Base-by-base conservation (phyloP, 768 basidiomycete species). In the Naganishia vishniacii region DNA sequence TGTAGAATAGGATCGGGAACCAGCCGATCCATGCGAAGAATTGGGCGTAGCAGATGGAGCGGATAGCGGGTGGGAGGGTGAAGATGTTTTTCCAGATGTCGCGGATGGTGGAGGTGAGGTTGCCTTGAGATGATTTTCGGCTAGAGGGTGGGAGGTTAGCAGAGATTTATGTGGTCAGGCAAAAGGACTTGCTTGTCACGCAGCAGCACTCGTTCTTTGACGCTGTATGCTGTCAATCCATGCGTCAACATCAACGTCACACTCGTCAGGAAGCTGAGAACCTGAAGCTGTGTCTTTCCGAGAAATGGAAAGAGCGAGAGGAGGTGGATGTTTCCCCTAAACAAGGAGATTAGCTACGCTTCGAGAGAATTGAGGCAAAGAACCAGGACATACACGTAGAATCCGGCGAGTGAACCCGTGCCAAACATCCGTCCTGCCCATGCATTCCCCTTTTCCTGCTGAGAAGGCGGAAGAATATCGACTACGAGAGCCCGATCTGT, bases 341-440 rank as follows among this genome's bases (percentile, higher is more conserved):
- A 58, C 29, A 7, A 0, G 13, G 26, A 20, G 20, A 56, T 61
- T 28, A 68, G 56, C 37, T 8, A 25, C 23, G 18, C 59, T 8
- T 44, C 42, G 40, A 23, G 59, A 13, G 48, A 23, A 29, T 61
- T n/a, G n/a, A n/a, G 25, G 23, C 32, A n/a, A 16, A 26, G 34
- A 31, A 23, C 15, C 23, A 11, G 16, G 1, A 81, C 88, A 69
- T 69, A 92, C 91, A 89, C 81, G 71, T 88, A 94, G 76, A 92
- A 94, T 0, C 91, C 92, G 1, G 85, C 80, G 0, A 94, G 86
- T 61, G 88, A 85, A 12, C 93, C 93, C 28, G 92, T 71, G 0
- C 89, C 89, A 47, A 88, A 79, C 90, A 95, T 93, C n/a, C 88
- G 80, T 0, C 89, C 90, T 0, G 91, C 93, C 93, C 93, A 98